A percentile compares a stretch with the other conserved stretches of the same genome.
These are phyloP conservation scores for Aspergillus fischeri DNA, from an alignment of 2,329 filamentous ascomycete genomes.

Conservation along the genomic window DNA sequence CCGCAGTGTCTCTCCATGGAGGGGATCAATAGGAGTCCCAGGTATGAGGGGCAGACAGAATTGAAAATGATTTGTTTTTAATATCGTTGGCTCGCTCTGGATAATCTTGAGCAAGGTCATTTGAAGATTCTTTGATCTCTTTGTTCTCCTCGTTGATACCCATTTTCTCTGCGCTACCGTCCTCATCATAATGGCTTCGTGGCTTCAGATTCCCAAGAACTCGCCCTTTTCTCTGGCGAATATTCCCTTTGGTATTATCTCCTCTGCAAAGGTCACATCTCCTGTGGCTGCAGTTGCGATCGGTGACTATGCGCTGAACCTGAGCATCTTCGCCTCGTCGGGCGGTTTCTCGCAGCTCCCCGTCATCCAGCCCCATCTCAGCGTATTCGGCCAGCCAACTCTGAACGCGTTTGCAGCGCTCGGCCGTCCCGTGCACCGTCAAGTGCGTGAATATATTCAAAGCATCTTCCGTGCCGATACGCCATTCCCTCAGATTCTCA, in stretches of 20 bases:
- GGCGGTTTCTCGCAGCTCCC: constrained; percentile 59
- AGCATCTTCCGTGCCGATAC: constrained; percentile 60
- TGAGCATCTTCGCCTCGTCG: constrained; percentile 57
- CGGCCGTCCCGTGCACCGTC: constrained; percentile 62
- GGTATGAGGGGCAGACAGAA: neutral
- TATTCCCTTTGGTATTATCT: constrained; percentile 80
- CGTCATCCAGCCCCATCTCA: constrained; percentile 53
- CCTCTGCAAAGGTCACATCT: constrained; percentile 52
- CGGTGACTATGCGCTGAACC: constrained; percentile 66
- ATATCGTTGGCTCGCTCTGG: neutral
- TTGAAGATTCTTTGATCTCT: neutral
- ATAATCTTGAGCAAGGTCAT: neutral
- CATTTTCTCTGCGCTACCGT: neutral
- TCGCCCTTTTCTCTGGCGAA: constrained; percentile 74
- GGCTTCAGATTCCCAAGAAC: constrained; percentile 56
- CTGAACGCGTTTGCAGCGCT: constrained; percentile 72
- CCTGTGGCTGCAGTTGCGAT: constrained; percentile 68
- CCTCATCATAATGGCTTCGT: constrained; percentile 45
- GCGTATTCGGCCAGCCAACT: constrained; percentile 61
- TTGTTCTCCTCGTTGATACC: neutral
- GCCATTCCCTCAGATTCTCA: constrained; percentile 57
- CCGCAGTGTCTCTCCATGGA: constrained; percentile 1
- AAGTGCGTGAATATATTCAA: constrained; percentile 67
- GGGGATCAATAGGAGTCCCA: neutral
- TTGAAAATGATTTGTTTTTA: constrained; percentile 1